Conservation (phyloP, 139 green algal species). For the Eudorina sp. region DNA sequence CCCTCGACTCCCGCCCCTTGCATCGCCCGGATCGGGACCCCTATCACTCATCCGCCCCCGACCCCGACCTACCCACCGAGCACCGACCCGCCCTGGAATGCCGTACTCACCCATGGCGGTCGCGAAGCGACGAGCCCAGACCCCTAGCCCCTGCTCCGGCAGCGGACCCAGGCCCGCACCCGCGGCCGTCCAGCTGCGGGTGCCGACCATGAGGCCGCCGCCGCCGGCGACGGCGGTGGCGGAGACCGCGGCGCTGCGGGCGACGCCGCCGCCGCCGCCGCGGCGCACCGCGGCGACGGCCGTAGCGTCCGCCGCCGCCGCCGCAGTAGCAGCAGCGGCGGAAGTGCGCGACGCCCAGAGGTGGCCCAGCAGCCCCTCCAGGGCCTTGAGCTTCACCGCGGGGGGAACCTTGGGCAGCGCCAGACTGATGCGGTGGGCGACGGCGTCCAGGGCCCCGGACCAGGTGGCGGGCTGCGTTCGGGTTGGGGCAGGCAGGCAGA, state of each 20-base stretch:
- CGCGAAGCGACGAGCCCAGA: not conserved
- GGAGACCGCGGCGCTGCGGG: not conserved
- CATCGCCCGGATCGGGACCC: too few species aligned
- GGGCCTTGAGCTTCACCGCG: not conserved
- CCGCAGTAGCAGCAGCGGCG: not conserved
- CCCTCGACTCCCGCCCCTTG: not conserved
- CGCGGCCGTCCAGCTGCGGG: not conserved
- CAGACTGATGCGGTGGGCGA: not conserved
- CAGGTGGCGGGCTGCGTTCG: not conserved
- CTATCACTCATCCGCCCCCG: too few species aligned
- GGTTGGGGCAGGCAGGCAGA: not conserved
- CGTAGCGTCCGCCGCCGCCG: not conserved
- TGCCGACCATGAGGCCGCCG: not conserved
- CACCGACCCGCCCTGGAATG: too few species aligned
- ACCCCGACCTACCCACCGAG: too few species aligned
- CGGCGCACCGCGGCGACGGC: not conserved
- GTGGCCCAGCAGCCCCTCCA: constrained; percentile 42
- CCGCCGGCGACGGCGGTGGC: not conserved
- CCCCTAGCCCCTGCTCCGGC: not conserved
- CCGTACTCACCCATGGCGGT: not conserved
- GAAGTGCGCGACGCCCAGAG: not conserved
- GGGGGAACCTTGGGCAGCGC: not conserved
- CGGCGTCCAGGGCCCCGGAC: not conserved
- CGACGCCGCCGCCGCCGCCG: not conserved
- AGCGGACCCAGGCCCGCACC: not conserved